Evolutionary conservation across 1,139 yeast genomes (phyloP).

Genomic region (Protomyces macrosporus): DNA sequence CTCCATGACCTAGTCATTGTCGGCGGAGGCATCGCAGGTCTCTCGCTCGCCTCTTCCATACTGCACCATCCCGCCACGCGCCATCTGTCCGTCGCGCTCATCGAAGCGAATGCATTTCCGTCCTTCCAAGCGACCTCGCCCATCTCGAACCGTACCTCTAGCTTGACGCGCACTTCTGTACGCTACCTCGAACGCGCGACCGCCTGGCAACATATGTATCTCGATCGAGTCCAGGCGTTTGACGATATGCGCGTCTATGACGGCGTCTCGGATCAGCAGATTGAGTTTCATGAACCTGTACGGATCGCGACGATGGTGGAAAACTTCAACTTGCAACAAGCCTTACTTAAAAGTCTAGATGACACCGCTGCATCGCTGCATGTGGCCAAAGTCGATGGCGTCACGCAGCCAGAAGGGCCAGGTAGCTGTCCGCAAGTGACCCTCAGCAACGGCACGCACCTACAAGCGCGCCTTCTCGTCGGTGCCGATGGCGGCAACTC

Average conservation of each 20-base stretch:
- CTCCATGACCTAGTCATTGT: constrained; percentile 69
- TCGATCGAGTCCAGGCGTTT: constrained; percentile 69
- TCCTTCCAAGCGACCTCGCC: constrained; percentile 53
- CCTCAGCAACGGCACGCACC: constrained; percentile 58
- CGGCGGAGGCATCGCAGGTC: constrained; percentile 98
- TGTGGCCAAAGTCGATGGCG: constrained; percentile 42
- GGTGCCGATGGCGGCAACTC: constrained; percentile 98
- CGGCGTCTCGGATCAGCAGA: constrained; percentile 62
- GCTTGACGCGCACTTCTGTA: constrained; percentile 16
- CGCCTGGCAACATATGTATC: constrained; percentile 64
- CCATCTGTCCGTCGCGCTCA: constrained; percentile 57
- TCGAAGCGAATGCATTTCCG: constrained; percentile 65
- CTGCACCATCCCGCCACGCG: constrained; percentile 59
- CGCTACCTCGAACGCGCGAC: constrained; percentile 12
- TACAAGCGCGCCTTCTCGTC: constrained; percentile 61
- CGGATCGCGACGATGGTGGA: constrained; percentile 81
- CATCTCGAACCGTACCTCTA: constrained; percentile 48
- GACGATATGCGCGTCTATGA: constrained; percentile 84
- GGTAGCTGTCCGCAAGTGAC: constrained; percentile 73
- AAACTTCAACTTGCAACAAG: constrained; percentile 73
- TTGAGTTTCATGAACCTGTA: constrained; percentile 53
- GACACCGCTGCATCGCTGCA: constrained; percentile 42
- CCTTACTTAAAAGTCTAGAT: constrained; percentile 54
- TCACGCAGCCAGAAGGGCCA: constrained; percentile 63
- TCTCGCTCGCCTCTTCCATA: constrained; percentile 74